A percentile compares a stretch with the other conserved stretches of the same genome.
phyloP scores from a whole-genome alignment of 2,329 filamentous ascomycete genomes.

The Penicillium concentricum region DNA sequence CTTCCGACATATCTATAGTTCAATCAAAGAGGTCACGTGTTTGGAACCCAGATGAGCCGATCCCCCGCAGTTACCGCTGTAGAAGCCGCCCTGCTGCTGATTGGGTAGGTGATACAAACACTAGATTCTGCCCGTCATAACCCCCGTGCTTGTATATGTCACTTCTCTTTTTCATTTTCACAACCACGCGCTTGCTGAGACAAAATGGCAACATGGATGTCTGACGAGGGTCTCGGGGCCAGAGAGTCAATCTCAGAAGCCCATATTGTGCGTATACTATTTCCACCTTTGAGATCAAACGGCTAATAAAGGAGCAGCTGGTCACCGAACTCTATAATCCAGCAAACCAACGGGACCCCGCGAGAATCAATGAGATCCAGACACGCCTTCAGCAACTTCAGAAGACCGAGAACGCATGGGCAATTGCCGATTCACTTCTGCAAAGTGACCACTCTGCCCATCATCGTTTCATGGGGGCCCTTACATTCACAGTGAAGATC shows the following conservation, averaged over 20 bases:
- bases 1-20: background rate
- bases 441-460: constrained; percentile 63
- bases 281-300: background rate
- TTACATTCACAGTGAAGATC: constrained; percentile 91
- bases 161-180: constrained; percentile 4
- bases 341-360: constrained; percentile 45
- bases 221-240: constrained; percentile 6
- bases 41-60: background rate
- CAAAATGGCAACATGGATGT: constrained; percentile 13
- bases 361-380: constrained; percentile 58
- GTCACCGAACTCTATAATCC: constrained; percentile 43
- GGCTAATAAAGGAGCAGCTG: constrained; percentile 31
- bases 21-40: background rate
- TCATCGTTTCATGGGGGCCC: constrained; percentile 85
- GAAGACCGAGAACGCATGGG: constrained; percentile 78
- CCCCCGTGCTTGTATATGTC: constrained; percentile 9
- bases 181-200: background rate
- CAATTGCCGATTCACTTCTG: constrained; percentile 75
- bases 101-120: background rate
- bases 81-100: background rate
- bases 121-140: constrained; percentile 7
- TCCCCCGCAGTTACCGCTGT: constrained; percentile 6
- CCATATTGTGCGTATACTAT: constrained; percentile 8
- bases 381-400: constrained; percentile 76
- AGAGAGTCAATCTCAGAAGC: constrained; percentile 16